These are phyloP conservation scores for Daedalea quercina DNA, from an alignment of 768 basidiomycete genomes.

Conservation along the genomic window DNA sequence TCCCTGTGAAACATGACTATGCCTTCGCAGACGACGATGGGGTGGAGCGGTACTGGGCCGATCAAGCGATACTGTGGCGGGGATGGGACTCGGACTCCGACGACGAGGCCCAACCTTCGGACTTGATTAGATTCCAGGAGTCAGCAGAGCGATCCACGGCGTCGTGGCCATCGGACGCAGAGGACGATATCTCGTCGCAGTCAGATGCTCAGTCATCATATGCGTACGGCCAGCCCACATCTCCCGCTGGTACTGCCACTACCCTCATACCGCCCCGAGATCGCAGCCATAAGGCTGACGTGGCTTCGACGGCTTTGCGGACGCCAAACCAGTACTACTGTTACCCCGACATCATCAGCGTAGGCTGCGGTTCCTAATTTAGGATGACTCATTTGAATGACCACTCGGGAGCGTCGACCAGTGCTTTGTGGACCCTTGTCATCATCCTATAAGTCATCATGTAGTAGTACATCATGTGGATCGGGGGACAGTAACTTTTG, in stretches of 20 bases:
- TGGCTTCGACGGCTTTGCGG: not conserved
- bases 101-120: not conserved
- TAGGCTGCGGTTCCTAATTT: not conserved
- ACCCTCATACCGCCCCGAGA: not conserved
- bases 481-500: too few relatives aligned
- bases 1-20: constrained; percentile 15
- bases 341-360: not conserved
- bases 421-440: not conserved
- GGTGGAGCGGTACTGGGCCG: constrained; percentile 32
- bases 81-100: constrained; percentile 3
- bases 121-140: constrained; percentile 19
- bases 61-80: constrained; percentile 22
- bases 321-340: not conserved
- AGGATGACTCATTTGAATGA: not conserved
- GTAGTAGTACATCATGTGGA: not conserved
- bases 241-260: not conserved
- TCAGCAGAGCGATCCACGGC: constrained; percentile 43
- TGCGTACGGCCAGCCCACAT: not conserved
- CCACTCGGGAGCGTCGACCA: not conserved
- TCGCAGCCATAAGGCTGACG: not conserved
- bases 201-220: constrained; percentile 3
- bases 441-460: not conserved
- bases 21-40: constrained; percentile 23
- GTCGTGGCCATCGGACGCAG: constrained; percentile 14
- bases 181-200: constrained; percentile 1